Evolutionary conservation across 805 yeast species (phyloP).

Genomic region (Candida montana): DNA sequence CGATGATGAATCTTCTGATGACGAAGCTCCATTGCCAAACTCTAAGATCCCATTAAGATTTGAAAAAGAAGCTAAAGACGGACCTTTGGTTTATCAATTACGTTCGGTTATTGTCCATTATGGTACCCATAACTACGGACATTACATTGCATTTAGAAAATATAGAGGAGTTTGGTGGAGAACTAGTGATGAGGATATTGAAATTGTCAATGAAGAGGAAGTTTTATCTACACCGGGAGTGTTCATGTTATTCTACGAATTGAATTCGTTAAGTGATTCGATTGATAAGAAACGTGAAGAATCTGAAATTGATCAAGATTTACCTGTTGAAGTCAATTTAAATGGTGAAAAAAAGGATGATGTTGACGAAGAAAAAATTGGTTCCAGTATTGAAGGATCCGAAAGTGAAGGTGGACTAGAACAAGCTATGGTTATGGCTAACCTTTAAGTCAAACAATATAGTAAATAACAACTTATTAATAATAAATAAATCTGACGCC

Average conservation of each 20-base stretch:
- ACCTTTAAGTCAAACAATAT: background rate
- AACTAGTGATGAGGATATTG: slow-evolving; percentile 84
- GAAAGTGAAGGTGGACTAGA: background rate
- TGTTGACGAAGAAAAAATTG: background rate
- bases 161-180: slow-evolving; percentile 91
- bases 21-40: slow-evolving; percentile 8
- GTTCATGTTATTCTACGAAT: slow-evolving; percentile 87
- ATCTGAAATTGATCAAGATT: background rate
- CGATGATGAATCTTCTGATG: slow-evolving; percentile 3
- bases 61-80: slow-evolving; percentile 22
- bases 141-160: slow-evolving; percentile 83
- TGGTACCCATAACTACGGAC: slow-evolving; percentile 98
- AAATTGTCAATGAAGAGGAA: slow-evolving; percentile 73
- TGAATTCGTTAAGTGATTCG: slow-evolving; percentile 31
- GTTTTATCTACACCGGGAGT: slow-evolving; percentile 82
- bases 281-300: slow-evolving; percentile 10
- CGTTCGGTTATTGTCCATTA: slow-evolving; percentile 88
- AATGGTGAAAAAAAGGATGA: background rate
- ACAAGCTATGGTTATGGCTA: slow-evolving; percentile 11
- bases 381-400: background rate
- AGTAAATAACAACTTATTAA: background rate
- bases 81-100: slow-evolving; percentile 54
- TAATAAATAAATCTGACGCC: too few species aligned
- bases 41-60: slow-evolving; percentile 8
- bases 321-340: slow-evolving; percentile 24